Evolutionary conservation across 2,329 filamentous ascomycete species (phyloP).

Genomic region (Botrytis aclada): DNA sequence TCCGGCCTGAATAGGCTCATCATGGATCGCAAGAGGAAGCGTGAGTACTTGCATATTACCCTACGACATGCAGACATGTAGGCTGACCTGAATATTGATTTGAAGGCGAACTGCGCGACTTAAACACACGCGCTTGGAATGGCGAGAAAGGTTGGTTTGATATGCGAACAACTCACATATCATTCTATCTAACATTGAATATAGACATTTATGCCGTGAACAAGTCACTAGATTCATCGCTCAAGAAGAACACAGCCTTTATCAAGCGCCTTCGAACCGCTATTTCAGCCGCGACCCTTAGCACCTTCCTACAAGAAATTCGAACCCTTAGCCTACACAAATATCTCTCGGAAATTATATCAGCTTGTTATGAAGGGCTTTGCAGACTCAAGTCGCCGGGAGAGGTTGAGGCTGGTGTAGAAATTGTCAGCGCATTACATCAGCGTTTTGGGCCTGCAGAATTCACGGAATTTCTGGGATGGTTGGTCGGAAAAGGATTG

Average conservation of each 20-base stretch:
- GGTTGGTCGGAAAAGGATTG: slow-evolving; percentile 87
- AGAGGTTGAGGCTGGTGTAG: slow-evolving; percentile 89
- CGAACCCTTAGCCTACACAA: slow-evolving; percentile 88
- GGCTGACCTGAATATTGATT: slow-evolving; percentile 25
- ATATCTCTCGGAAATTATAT: slow-evolving; percentile 95
- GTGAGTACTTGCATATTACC: slow-evolving; percentile 41
- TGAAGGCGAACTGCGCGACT: slow-evolving; percentile 81
- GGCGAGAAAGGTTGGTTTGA: slow-evolving; percentile 72
- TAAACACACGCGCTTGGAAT: slow-evolving; percentile 85
- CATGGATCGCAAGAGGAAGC: slow-evolving; percentile 66
- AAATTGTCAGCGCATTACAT: slow-evolving; percentile 92
- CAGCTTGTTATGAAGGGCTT: slow-evolving; percentile 90
- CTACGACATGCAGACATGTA: slow-evolving; percentile 4
- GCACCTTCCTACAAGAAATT: slow-evolving; percentile 86
- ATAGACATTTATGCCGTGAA: slow-evolving; percentile 49
- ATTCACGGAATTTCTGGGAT: slow-evolving; percentile 88
- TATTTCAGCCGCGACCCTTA: slow-evolving; percentile 73
- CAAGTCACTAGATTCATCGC: slow-evolving; percentile 82
- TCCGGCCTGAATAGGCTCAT: slow-evolving; percentile 27
- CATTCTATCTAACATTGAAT: slow-evolving; percentile 23
- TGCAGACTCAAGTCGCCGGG: slow-evolving; percentile 86
- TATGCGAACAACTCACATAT: slow-evolving; percentile 1
- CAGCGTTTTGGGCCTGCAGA: slow-evolving; percentile 88
- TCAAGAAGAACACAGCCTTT: slow-evolving; percentile 98
- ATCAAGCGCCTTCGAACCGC: slow-evolving; percentile 94